These are phyloP conservation scores for Lasiosphaeria miniovina DNA, from an alignment of 495 filamentous ascomycete genomes.

Conservation along the genomic window DNA sequence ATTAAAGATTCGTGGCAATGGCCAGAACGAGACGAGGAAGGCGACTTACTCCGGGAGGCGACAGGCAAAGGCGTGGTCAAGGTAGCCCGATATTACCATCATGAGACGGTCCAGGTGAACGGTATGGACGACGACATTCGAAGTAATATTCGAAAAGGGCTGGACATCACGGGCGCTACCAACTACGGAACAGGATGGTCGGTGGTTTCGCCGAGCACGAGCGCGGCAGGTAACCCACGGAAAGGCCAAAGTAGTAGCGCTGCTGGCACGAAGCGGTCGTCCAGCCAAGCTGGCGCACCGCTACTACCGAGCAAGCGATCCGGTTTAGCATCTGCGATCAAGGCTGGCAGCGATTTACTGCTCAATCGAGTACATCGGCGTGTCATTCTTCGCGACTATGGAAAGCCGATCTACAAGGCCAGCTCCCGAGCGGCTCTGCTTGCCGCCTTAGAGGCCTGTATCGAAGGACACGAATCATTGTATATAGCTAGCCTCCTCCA, in stretches of 20 bases:
- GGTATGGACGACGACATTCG: slow-evolving; percentile 35
- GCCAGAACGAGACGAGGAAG: slow-evolving; percentile 44
- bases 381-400: slow-evolving; percentile 3
- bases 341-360: slow-evolving; percentile 20
- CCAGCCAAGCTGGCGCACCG: slow-evolving; percentile 22
- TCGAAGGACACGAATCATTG: slow-evolving; percentile 20
- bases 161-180: slow-evolving; percentile 37
- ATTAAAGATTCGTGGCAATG: slow-evolving; percentile 53
- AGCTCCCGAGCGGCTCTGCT: slow-evolving; percentile 28
- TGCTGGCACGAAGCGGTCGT: slow-evolving; percentile 35
- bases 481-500: slow-evolving; percentile 23
- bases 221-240: slow-evolving; percentile 11
- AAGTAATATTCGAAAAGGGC: slow-evolving; percentile 31
- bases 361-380: slow-evolving; percentile 12
- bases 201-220: slow-evolving; percentile 16
- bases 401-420: slow-evolving; percentile 4
- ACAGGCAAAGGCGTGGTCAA: slow-evolving; percentile 37
- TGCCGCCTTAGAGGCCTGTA: slow-evolving; percentile 37
- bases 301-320: slow-evolving; percentile 16
- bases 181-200: slow-evolving; percentile 31
- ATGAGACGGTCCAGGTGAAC: slow-evolving; percentile 41
- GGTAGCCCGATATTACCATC: slow-evolving; percentile 43
- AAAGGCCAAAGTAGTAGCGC: slow-evolving; percentile 23
- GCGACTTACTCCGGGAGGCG: slow-evolving; percentile 36
- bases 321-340: slow-evolving; percentile 2